Evolutionary conservation across 148 eudicot genomes (phyloP).

Genomic region (Camellia japonica): DNA sequence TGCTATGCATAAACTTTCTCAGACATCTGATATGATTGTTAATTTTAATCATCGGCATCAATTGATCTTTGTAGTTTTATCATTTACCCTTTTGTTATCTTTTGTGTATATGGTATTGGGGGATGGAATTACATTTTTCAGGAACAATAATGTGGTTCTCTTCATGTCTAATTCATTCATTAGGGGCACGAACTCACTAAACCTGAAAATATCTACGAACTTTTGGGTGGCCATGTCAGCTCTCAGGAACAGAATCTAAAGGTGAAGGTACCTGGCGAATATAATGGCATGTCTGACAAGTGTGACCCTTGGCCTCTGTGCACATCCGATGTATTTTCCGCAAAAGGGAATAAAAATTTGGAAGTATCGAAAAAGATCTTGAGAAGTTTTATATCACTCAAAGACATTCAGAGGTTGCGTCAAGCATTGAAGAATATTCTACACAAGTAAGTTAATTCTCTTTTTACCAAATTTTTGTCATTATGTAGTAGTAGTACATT

Average conservation of each 20-base stretch:
- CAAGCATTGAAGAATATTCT: slow-evolving; percentile 45
- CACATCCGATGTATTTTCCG: slow-evolving; percentile 23
- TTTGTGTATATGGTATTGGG: not conserved
- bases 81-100: not conserved
- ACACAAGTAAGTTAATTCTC: slow-evolving; percentile 56
- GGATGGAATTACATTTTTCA: not conserved
- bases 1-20: not conserved
- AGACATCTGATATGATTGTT: not conserved
- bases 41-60: not conserved
- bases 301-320: slow-evolving; percentile 21
- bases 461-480: not conserved
- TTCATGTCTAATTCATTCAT: slow-evolving; percentile 9
- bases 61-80: not conserved
- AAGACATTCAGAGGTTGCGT: slow-evolving; percentile 47
- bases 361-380: slow-evolving; percentile 37
- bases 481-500: not conserved
- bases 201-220: slow-evolving; percentile 52
- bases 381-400: slow-evolving; percentile 35
- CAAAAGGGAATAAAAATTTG: slow-evolving; percentile 29
- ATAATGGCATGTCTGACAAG: slow-evolving; percentile 29
- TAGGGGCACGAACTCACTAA: slow-evolving; percentile 59
- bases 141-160: not conserved
- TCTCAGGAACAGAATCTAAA: slow-evolving; percentile 31
- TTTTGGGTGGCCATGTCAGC: slow-evolving; percentile 38
- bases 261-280: slow-evolving; percentile 28